Conservation (phyloP, 129 eudicot genomes). For the Artemisia argyi region DNA sequence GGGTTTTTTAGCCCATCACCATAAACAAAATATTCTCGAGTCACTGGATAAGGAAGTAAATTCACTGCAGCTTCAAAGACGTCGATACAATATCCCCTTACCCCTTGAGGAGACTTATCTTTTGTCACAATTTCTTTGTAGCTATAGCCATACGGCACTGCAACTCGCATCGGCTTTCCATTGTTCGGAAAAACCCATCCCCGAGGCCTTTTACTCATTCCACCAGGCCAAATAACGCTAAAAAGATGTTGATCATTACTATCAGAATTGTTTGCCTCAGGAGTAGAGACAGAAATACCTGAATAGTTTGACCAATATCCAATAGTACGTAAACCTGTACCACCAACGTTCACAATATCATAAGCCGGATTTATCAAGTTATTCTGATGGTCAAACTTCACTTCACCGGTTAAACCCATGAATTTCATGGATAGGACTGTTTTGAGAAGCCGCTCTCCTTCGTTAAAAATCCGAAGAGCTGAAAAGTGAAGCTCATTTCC, state of each 20-base stretch:
- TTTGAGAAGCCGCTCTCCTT: slow-evolving; percentile 43
- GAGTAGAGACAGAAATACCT: slow-evolving; percentile 49
- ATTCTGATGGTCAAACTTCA: slow-evolving; percentile 35
- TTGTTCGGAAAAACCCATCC: slow-evolving; percentile 13
- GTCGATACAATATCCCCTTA: slow-evolving; percentile 62
- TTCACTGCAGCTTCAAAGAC: slow-evolving; percentile 58
- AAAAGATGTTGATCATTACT: neutral
- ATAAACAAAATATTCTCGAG: slow-evolving; percentile 38
- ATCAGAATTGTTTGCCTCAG: slow-evolving; percentile 34
- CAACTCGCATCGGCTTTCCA: neutral
- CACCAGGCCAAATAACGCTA: neutral
- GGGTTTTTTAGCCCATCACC: slow-evolving; percentile 62
- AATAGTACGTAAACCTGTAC: slow-evolving; percentile 40
- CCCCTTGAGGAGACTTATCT: slow-evolving; percentile 27
- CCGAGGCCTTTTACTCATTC: slow-evolving; percentile 1
- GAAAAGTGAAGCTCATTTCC: slow-evolving; percentile 20
- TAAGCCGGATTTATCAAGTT: slow-evolving; percentile 46
- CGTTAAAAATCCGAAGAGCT: slow-evolving; percentile 47
- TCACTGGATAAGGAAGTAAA: slow-evolving; percentile 64
- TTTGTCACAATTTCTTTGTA: slow-evolving; percentile 42
- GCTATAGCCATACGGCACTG: slow-evolving; percentile 20
- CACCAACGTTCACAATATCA: slow-evolving; percentile 60
- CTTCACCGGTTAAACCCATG: slow-evolving; percentile 53
- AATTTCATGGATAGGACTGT: slow-evolving; percentile 34
- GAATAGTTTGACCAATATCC: slow-evolving; percentile 70